Percentiles rank a stretch among this genome's conserved stretches.
These are phyloP conservation scores for Corymbia citriodora DNA, from an alignment of 441 rosid genomes.

Conservation along the genomic window DNA sequence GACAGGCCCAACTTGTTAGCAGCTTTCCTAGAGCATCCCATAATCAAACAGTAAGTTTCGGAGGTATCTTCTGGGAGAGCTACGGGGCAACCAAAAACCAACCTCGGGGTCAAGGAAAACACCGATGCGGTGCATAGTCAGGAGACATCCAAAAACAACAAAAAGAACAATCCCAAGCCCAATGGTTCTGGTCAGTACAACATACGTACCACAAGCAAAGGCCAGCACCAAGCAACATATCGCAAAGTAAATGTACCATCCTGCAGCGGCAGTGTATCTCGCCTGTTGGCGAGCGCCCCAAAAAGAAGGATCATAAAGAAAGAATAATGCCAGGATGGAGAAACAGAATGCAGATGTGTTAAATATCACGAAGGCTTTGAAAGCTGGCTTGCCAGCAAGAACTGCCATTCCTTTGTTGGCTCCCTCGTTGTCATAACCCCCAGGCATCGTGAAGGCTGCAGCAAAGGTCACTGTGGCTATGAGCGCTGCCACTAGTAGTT, in stretches of 20 bases:
- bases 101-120: not conserved
- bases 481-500: not conserved
- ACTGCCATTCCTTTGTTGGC: fast-evolving
- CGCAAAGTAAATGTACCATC: not conserved
- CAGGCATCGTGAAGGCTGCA: not conserved
- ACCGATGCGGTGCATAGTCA: not conserved
- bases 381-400: not conserved
- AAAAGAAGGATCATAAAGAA: not conserved
- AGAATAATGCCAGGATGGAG: not conserved
- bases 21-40: not conserved
- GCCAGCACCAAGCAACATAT: not conserved
- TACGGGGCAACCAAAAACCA: not conserved
- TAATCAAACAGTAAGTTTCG: not conserved
- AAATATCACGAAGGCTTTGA: not conserved
- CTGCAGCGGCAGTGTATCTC: not conserved
- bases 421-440: not conserved
- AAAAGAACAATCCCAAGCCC: not conserved
- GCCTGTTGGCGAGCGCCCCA: not conserved
- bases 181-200: not conserved
- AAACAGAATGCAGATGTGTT: not conserved
- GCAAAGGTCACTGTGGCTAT: not conserved
- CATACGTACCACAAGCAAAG: not conserved
- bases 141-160: not conserved
- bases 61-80: not conserved
- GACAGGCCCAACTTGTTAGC: not conserved